phyloP scores from a whole-genome alignment of 2,329 filamentous ascomycete genomes.

The Coleophoma eucalyptorum region DNA sequence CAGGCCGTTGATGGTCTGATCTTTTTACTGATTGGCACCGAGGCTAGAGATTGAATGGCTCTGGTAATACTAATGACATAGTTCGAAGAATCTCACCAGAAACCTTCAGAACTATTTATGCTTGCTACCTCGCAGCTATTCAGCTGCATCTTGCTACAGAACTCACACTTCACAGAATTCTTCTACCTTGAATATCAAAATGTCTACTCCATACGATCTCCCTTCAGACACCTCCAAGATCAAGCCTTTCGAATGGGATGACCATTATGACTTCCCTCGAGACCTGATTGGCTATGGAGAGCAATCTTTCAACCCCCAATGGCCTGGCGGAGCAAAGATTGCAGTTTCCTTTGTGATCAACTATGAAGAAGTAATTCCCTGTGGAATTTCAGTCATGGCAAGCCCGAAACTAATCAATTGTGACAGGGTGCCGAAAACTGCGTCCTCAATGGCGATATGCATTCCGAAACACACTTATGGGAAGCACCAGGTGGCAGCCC shows the following conservation, averaged over 20 bases:
- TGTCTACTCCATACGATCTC: slow-evolving; percentile 18
- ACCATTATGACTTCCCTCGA: slow-evolving; percentile 23
- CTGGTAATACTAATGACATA: too few species aligned
- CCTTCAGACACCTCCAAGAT: slow-evolving; percentile 13
- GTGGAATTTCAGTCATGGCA: background rate
- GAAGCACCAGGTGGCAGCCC: slow-evolving; percentile 14
- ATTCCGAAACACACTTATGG: slow-evolving; percentile 18
- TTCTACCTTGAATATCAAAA: slow-evolving; percentile 4
- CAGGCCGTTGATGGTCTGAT: too few species aligned
- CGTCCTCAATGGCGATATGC: slow-evolving; percentile 18
- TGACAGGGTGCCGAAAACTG: slow-evolving; percentile 17
- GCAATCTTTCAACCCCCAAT: slow-evolving; percentile 26
- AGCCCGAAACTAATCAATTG: background rate
- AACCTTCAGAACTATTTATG: too few species aligned
- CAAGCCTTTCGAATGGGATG: slow-evolving; percentile 20
- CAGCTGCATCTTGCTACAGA: too few species aligned
- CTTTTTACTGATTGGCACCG: too few species aligned
- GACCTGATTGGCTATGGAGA: slow-evolving; percentile 23
- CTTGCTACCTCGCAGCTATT: too few species aligned
- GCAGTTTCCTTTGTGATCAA: slow-evolving; percentile 27
- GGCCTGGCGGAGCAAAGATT: slow-evolving; percentile 27
- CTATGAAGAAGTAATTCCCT: slow-evolving; percentile 19
- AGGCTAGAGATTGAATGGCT: too few species aligned
- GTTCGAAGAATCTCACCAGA: too few species aligned
- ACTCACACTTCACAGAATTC: too few species aligned